A percentile compares a stretch with the other conserved stretches of the same genome.
These are phyloP conservation scores for Xylaria hypoxylon DNA, from an alignment of 2,329 filamentous ascomycete species.

Conservation along the genomic window DNA sequence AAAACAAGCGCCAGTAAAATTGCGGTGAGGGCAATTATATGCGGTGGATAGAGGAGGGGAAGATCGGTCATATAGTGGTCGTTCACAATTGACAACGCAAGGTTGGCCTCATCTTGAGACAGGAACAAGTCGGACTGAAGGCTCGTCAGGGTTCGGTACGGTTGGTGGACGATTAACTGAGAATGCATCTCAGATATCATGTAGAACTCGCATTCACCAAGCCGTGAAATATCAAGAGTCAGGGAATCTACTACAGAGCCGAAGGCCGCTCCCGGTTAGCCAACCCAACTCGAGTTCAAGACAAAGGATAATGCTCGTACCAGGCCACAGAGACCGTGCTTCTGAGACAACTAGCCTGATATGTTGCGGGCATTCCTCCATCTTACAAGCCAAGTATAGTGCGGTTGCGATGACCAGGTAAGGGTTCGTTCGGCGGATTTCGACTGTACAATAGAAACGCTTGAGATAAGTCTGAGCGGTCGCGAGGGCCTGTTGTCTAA, in stretches of 20 bases:
- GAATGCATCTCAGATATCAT: slow-evolving; percentile 92
- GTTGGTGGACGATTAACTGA: slow-evolving; percentile 90
- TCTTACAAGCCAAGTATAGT: slow-evolving; percentile 95
- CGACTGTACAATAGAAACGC: slow-evolving; percentile 90
- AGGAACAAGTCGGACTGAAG: slow-evolving; percentile 77
- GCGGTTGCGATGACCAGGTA: slow-evolving; percentile 94
- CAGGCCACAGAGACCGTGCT: slow-evolving; percentile 84
- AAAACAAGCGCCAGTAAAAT: slow-evolving; percentile 87
- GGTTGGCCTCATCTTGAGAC: slow-evolving; percentile 79
- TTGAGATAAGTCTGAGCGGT: slow-evolving; percentile 96
- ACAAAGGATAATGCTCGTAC: slow-evolving; percentile 54
- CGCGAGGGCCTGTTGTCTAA: slow-evolving; percentile 91
- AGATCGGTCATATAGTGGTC: slow-evolving; percentile 93
- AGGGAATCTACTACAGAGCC: slow-evolving; percentile 67
- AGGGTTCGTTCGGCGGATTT: slow-evolving; percentile 91
- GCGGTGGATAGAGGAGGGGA: slow-evolving; percentile 86
- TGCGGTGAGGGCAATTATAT: slow-evolving; percentile 86
- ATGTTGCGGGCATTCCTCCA: slow-evolving; percentile 97
- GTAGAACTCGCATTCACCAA: slow-evolving; percentile 94
- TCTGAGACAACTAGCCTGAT: slow-evolving; percentile 91
- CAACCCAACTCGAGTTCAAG: background rate
- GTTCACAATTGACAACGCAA: slow-evolving; percentile 88
- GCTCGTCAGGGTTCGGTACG: slow-evolving; percentile 82
- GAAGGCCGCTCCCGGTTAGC: slow-evolving; percentile 33
- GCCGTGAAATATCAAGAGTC: slow-evolving; percentile 79